Percentiles rank a stretch among this genome's conserved stretches.
phyloP scores from a whole-genome alignment of 179 eudicot species.

The Carnegiea gigantea region DNA sequence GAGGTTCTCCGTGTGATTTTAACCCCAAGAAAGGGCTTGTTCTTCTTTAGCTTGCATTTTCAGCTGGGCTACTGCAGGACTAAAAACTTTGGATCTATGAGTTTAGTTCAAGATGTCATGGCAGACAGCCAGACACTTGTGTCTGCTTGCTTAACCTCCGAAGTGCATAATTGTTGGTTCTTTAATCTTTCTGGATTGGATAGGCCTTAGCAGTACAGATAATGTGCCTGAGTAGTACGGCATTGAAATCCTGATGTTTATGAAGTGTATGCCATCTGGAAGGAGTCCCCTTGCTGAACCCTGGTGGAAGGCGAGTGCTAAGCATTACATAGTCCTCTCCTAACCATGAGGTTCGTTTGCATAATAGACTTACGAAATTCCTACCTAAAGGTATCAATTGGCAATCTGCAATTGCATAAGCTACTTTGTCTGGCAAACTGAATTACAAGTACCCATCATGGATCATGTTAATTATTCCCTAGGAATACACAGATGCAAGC shows the following conservation, averaged over 20 bases:
- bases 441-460: neutral
- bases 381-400: neutral
- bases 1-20: neutral
- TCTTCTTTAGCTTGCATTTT: neutral
- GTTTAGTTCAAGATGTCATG: neutral
- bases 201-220: too few species aligned
- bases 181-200: too few species aligned
- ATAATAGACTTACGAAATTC: neutral
- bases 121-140: neutral
- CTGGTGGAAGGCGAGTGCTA: too few species aligned
- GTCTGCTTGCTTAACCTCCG: too few species aligned
- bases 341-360: neutral
- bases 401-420: neutral
- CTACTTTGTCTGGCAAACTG: neutral
- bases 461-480: neutral
- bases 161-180: too few species aligned
- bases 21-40: neutral
- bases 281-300: too few species aligned
- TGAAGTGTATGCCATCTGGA: too few species aligned
- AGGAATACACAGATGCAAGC: neutral
- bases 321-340: too few species aligned
- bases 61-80: neutral
- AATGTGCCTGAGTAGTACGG: too few species aligned
- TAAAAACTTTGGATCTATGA: neutral
- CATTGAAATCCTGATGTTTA: too few species aligned